Base-by-base conservation (phyloP, 2,329 filamentous ascomycete species). In the Clonostachys solani region DNA sequence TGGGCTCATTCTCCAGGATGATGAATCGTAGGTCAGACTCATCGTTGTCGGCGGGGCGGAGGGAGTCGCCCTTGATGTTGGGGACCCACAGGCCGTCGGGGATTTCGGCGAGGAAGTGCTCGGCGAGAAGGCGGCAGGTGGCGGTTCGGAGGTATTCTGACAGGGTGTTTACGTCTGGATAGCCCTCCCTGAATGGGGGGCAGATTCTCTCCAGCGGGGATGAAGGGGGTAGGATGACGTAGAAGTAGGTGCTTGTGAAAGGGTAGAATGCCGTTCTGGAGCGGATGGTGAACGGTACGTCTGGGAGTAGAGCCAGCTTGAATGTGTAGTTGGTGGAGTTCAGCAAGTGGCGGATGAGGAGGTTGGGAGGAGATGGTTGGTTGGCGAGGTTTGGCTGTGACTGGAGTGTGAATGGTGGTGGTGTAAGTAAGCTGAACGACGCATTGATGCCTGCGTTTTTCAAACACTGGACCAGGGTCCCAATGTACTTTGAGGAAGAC, bases 121-220 rank as follows among this genome's bases (percentile, higher is more conserved):
- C 57, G 1, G 68, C 60, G 4, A 78, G 60, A 40, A 64, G 62
- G 41, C 68, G 73, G 19, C 65, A 55, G 8, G 69, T 63, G 12
- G 73, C 70, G 16, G 67, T 67, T 47, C 66, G 61, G 9, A 80
- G 53, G 56, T 79, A 79, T 51, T 70, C 67, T 12, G 65, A 60
- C 6, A 78, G 65, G 34, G 74, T 71, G 10, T 55, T 50, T 15
- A 74, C 59, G 50, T 67, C 67, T 1, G 71, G 66, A 51, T 78
- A 80, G 6, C 65, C 62, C 19, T 73, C 68, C 12, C 60, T 57
- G 44, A 68, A 68, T 0, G 75, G 75, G 1, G 73, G 66, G 50
- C 72, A 78, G 15, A 62, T 50, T 5, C 51, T 46, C 4, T 66
- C 60, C 2, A 80, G 58, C 33, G 58, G 56, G 17, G 62, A 63